These are phyloP conservation scores for Hyphopichia khmerensis DNA, from an alignment of 1,139 yeast genomes.

Conservation along the genomic window DNA sequence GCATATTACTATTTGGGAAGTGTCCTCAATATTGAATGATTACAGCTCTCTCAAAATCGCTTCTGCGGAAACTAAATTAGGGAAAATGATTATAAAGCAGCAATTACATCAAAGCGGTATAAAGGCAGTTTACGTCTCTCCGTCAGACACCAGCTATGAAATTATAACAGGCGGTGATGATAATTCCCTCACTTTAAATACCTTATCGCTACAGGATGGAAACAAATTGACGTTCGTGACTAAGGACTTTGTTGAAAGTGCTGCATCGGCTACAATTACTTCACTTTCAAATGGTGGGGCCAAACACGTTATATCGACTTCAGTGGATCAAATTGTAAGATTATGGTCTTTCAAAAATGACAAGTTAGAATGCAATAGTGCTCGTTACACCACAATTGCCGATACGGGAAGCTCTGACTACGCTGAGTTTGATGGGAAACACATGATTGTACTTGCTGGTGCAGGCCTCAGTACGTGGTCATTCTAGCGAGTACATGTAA, in stretches of 20 bases:
- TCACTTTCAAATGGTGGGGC: conserved; percentile 42
- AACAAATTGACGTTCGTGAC: conserved; percentile 18
- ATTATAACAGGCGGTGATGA: conserved; percentile 90
- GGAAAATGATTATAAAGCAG: conserved; percentile 36
- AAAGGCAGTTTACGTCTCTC: conserved; percentile 41
- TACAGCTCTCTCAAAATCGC: not conserved
- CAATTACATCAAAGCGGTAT: conserved; percentile 83
- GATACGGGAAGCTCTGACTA: conserved; percentile 78
- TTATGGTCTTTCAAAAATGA: conserved; percentile 51
- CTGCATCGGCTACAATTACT: conserved; percentile 88
- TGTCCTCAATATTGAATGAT: conserved; percentile 19
- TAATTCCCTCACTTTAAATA: conserved; percentile 60
- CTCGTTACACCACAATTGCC: conserved; percentile 75
- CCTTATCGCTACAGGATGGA: not conserved
- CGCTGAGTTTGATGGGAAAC: conserved; percentile 18
- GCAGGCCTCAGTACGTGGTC: conserved; percentile 65
- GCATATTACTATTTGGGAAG: conserved; percentile 59
- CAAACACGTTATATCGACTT: conserved; percentile 42
- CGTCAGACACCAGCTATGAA: conserved; percentile 20
- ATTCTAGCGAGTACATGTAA: not conserved
- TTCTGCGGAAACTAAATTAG: conserved; percentile 11
- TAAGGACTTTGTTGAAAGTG: conserved; percentile 42
- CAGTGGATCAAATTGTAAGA: conserved; percentile 79
- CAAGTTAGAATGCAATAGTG: conserved; percentile 35
- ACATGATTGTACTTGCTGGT: conserved; percentile 59